phyloP scores from a whole-genome alignment of 129 eudicot species.

The Tanacetum coccineum region DNA sequence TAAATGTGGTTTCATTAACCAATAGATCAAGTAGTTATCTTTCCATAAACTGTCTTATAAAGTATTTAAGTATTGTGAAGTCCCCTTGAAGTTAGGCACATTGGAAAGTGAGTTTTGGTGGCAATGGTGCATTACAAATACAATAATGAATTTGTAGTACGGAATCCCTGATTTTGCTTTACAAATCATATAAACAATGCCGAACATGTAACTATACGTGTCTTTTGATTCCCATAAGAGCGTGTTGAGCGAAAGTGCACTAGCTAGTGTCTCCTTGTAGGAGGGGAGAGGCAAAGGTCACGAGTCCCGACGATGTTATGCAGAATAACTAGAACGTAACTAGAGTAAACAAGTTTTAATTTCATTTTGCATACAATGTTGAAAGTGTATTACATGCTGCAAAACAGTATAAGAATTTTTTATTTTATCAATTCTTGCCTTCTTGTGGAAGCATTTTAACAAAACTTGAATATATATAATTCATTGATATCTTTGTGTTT shows the following conservation, averaged over 20 bases:
- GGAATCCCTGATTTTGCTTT: conserved; percentile 5
- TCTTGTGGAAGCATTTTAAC: no score
- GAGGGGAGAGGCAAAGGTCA: conserved; percentile 14
- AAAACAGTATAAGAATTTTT: no score
- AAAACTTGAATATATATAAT: no score
- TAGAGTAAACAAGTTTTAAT: no score
- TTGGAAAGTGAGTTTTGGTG: conserved; percentile 22
- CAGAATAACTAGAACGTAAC: neutral
- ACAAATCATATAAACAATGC: neutral
- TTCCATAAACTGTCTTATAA: neutral
- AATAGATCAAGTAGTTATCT: conserved; percentile 1
- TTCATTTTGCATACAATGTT: no score
- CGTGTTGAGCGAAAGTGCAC: conserved; percentile 7
- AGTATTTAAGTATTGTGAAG: conserved; percentile 23
- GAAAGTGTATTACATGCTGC: no score
- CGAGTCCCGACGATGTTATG: neutral
- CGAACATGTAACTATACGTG: neutral
- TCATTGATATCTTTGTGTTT: no score
- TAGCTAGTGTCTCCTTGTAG: neutral
- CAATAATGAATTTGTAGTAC: conserved; percentile 20
- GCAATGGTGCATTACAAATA: conserved; percentile 2
- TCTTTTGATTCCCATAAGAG: neutral
- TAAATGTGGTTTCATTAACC: conserved; percentile 19
- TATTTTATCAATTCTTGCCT: no score
- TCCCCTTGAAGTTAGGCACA: conserved; percentile 37